Evolutionary conservation across 1,284 basidiomycete genomes (phyloP), one percentile per base, ranked within the genome.

Genomic region (Termitomyces sp.): DNA sequence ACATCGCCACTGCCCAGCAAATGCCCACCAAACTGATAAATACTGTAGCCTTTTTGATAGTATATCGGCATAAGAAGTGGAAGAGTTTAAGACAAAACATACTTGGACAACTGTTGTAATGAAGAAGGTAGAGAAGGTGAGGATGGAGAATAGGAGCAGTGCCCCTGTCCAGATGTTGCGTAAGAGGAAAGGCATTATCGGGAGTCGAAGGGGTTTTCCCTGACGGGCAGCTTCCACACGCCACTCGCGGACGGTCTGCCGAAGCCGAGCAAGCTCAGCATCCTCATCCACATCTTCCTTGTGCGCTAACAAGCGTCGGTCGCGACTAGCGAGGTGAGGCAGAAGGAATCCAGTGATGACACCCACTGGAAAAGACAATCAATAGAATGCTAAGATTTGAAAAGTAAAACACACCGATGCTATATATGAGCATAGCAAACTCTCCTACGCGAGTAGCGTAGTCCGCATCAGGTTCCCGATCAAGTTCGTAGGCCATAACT

Each of bases 1-100:
- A 97, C 73, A 92, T 93, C 13, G 93, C 92, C 21, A 97, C 90
- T 1, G 93, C 92, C 94, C 94, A 98, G 67, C 88, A 92, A 39
- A 97, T 88, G 40, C 94, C 94, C 13, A 94, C 84, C 39, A 94
- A 68, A 50, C 86, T 85, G 52, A 98, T 90, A 63, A 90, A 83
- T 24, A 85, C 68, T 10, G 89, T 90, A 8, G 94, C 94, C 78
- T 88, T 60, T n/a, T 43, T 46, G 54, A 21, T 13, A 30, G 21
- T 28, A 48, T 24, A 17, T 54, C 46, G 36, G 50, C n/a, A 38
- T 10, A 5, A 36, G 21, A 31, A 40, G 31, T 21, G 2, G 41
- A 24, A 31, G 17, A 24, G 30, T 15, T 7, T 34, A 17, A 19
- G 10, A 10, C 0, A 28, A 41, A n/a, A 63, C 74, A 36, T 58